Evolutionary conservation across 192 early-diverging fungal genomes (phyloP).

Genomic region (Mortierella antarctica): DNA sequence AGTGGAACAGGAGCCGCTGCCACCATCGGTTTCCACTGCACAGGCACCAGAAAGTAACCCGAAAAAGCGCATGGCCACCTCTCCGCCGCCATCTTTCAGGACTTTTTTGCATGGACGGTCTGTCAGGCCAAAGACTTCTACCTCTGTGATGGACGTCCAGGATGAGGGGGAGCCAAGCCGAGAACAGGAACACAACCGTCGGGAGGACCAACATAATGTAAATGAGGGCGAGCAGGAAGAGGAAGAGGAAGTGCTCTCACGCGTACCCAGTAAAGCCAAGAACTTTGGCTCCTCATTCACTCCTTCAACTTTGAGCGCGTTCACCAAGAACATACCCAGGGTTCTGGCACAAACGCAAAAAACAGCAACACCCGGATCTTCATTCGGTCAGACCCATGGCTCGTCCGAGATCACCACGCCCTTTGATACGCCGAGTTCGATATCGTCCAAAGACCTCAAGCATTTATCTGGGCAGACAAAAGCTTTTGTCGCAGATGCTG

Average conservation of each 20-base stretch:
- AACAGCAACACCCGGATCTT: no score
- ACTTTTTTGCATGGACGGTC: conserved; percentile 3
- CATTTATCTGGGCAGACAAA: no score
- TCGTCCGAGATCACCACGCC: no score
- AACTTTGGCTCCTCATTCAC: not conserved
- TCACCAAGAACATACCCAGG: no score
- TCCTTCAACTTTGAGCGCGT: no score
- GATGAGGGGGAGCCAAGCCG: conserved; percentile 9
- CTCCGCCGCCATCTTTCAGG: conserved; percentile 20
- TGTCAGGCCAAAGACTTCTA: conserved; percentile 9
- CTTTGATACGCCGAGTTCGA: no score
- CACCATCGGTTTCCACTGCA: conserved; percentile 9
- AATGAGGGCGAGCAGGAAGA: conserved; percentile 1
- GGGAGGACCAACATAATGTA: not conserved
- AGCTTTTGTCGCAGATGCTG: no score
- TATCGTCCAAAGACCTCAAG: no score
- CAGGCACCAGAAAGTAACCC: not conserved
- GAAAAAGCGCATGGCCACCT: conserved; percentile 31
- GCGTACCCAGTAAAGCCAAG: not conserved
- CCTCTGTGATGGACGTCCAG: conserved; percentile 15
- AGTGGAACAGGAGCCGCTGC: conserved; percentile 10
- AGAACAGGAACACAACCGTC: not conserved
- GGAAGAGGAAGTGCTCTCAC: not conserved
- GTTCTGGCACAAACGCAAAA: no score
- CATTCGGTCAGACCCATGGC: no score